Evolutionary conservation across 2,329 filamentous ascomycete genomes (phyloP).

Genomic region (Xylariales sp.): DNA sequence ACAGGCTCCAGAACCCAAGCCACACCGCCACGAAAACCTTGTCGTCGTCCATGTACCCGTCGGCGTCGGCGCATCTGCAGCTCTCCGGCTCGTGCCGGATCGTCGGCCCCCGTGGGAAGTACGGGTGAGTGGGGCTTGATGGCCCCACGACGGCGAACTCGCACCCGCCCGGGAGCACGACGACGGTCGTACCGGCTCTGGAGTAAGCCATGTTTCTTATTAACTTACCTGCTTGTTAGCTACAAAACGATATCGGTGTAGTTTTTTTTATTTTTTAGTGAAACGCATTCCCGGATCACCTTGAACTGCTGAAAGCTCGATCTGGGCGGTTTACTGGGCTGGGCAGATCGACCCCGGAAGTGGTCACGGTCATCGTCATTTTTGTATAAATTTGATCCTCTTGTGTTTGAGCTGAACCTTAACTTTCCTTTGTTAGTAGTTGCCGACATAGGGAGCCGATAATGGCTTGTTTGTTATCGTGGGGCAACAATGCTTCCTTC

Average conservation of each 20-base stretch:
- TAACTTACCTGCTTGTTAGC: neutral
- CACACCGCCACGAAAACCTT: slow-evolving; percentile 1
- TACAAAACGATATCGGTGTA: neutral
- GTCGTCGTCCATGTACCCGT: slow-evolving; percentile 2
- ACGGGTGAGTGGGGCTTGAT: neutral
- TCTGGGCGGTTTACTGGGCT: neutral
- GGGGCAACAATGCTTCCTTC: no score
- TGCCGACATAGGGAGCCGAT: no score
- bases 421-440: no score
- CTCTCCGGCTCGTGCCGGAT: neutral
- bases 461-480: no score
- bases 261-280: neutral
- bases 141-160: neutral
- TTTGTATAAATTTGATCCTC: no score
- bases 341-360: no score
- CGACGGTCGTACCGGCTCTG: neutral
- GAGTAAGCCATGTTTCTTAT: neutral
- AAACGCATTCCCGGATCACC: neutral
- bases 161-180: slow-evolving; percentile 3
- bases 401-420: no score
- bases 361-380: no score
- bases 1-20: neutral
- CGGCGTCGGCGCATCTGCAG: slow-evolving; percentile 1
- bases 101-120: neutral
- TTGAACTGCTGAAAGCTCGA: neutral